Evolutionary conservation across 305 asterid genomes (phyloP), one percentile per base, ranked within the genome.

Genomic region (Salvia sclarea): DNA sequence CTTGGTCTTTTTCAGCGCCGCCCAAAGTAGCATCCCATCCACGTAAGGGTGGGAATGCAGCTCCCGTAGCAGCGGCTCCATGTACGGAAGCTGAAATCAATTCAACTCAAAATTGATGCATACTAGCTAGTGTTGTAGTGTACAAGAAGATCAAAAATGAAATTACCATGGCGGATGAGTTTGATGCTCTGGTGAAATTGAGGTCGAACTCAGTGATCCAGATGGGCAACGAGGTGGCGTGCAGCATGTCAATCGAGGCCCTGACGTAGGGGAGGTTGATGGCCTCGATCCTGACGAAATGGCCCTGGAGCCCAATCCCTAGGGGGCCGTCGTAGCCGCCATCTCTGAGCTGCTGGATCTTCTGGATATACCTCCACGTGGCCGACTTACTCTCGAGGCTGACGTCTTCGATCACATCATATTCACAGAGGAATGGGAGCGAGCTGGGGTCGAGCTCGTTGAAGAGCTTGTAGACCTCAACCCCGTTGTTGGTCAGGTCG

Each of bases 141-240:
- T n/a, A n/a, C n/a, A n/a, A n/a, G n/a, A n/a, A n/a, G n/a, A n/a
- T n/a, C n/a, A n/a, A 8, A 69, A 5, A 81, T 80, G 2, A n/a
- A n/a, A n/a, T n/a, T n/a, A n/a, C n/a, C n/a, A n/a, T n/a, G n/a
- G n/a, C n/a, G n/a, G n/a, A n/a, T n/a, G n/a, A n/a, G n/a, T n/a
- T n/a, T n/a, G n/a, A n/a, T n/a, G n/a, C n/a, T n/a, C n/a, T n/a
- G n/a, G n/a, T n/a, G n/a, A n/a, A n/a, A n/a, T 80, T 72, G 3
- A 87, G 88, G 22, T 84, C 95, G 68, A 88, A 55, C 49, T 91
- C 97, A 0, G 96, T 87, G 22, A 91, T 31, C 97, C 96, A 91
- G 5, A 88, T 80, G 10, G 95, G 91, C 66, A 83, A 38, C 10
- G 53, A 55, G 2, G 86, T 73, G 0, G 85, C 41, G 2, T 83